These are phyloP conservation scores for Karstenula rhodostoma DNA, from an alignment of 2,329 filamentous ascomycete genomes.

Conservation along the genomic window DNA sequence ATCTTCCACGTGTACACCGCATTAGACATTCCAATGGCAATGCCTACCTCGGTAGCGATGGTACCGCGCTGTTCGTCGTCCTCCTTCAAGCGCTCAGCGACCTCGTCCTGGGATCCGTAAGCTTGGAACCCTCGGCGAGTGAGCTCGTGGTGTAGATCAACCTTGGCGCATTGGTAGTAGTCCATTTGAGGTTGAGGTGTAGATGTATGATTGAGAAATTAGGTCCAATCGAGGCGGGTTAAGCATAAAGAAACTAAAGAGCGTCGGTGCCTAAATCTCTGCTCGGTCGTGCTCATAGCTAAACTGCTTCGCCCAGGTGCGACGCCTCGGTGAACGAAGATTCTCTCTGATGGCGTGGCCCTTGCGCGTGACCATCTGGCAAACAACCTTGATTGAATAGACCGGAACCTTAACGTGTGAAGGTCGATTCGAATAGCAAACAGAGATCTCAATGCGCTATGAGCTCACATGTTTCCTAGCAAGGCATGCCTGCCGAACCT, in stretches of 20 bases:
- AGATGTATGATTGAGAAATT: neutral
- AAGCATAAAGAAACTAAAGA: neutral
- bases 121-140: constrained; percentile 24
- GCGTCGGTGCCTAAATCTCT: neutral
- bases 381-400: neutral
- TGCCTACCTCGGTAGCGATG: constrained; percentile 32
- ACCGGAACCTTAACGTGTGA: neutral
- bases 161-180: constrained; percentile 33
- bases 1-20: constrained; percentile 10
- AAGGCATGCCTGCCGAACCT: neutral
- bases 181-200: constrained; percentile 24
- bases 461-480: neutral
- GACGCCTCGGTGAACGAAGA: neutral
- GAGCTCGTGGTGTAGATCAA: constrained; percentile 28
- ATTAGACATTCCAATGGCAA: constrained; percentile 8
- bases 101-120: constrained; percentile 24
- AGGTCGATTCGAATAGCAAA: neutral
- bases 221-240: neutral
- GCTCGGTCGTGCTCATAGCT: neutral
- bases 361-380: neutral
- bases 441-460: neutral
- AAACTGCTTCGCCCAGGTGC: neutral
- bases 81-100: constrained; percentile 28
- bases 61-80: constrained; percentile 31
- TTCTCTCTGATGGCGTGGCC: neutral